Percentiles rank a stretch among this genome's conserved stretches.
phyloP scores from a whole-genome alignment of 2,329 filamentous ascomycete species.

The Cercospora zeina region DNA sequence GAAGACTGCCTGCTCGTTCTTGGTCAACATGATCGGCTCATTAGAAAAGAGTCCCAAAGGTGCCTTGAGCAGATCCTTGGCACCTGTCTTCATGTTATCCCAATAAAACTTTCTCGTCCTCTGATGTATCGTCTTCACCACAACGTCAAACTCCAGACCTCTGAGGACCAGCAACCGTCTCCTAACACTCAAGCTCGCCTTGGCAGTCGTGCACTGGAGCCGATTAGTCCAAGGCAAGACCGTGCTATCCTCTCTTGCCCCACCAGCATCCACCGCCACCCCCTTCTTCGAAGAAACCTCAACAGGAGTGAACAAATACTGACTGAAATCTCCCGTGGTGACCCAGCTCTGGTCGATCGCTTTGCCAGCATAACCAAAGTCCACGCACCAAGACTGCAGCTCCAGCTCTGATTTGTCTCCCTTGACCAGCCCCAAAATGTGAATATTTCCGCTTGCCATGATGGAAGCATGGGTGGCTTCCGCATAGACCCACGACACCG shows the following conservation, averaged over 20 bases:
- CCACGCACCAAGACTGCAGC: conserved; percentile 1
- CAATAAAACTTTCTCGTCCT: conserved; percentile 6
- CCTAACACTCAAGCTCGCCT: conserved; percentile 3
- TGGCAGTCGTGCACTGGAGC: neutral
- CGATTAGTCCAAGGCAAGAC: conserved; percentile 6
- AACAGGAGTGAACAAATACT: neutral
- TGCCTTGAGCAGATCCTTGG: neutral
- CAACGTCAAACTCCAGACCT: conserved; percentile 5
- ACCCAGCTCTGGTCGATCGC: conserved; percentile 1
- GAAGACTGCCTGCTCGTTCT: neutral
- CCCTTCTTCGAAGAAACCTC: neutral
- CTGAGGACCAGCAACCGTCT: neutral
- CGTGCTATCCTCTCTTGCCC: neutral
- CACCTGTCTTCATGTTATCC: neutral
- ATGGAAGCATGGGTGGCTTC: neutral
- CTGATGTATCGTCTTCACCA: neutral
- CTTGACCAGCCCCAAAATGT: neutral
- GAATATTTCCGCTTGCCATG: neutral
- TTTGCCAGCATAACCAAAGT: conserved; percentile 1
- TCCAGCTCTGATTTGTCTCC: neutral
- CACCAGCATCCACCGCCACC: neutral
- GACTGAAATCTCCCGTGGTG: conserved; percentile 6
- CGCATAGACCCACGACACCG: neutral
- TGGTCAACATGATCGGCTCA: neutral
- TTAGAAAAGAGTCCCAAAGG: neutral